A percentile compares a stretch with the other conserved stretches of the same genome.
These are phyloP conservation scores for Epichloe coenophiala DNA, from an alignment of 2,329 filamentous ascomycete genomes.

Conservation along the genomic window DNA sequence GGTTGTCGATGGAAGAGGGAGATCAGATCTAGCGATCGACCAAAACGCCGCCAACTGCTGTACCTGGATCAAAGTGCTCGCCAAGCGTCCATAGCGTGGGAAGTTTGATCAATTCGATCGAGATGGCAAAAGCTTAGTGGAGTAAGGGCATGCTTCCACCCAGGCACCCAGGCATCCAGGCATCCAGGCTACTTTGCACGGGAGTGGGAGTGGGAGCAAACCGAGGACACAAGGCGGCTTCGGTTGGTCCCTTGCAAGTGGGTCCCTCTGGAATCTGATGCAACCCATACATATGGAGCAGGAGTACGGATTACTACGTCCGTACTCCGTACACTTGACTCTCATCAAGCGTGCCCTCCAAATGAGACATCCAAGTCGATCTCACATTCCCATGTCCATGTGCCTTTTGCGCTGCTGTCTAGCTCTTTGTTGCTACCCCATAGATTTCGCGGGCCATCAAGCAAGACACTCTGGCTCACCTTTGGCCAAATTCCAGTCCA, in stretches of 20 bases:
- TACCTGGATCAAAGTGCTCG: no score
- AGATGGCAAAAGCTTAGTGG: background rate
- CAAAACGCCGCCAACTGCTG: background rate
- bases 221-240: no score
- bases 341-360: background rate
- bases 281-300: no score
- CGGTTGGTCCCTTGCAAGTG: background rate
- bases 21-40: constrained; percentile 10
- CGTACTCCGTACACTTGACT: no score
- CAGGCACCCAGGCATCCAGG: no score
- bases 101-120: background rate
- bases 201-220: no score
- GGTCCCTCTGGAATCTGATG: no score
- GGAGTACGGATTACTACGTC: no score
- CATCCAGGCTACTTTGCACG: no score
- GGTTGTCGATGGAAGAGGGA: constrained; percentile 2
- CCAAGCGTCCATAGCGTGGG: no score
- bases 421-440: background rate
- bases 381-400: no score
- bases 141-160: no score
- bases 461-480: background rate
- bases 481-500: background rate
- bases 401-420: background rate
- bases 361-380: background rate
- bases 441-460: background rate